Conservation (phyloP, 148 eudicot species). For the Rhododendron simsii region DNA sequence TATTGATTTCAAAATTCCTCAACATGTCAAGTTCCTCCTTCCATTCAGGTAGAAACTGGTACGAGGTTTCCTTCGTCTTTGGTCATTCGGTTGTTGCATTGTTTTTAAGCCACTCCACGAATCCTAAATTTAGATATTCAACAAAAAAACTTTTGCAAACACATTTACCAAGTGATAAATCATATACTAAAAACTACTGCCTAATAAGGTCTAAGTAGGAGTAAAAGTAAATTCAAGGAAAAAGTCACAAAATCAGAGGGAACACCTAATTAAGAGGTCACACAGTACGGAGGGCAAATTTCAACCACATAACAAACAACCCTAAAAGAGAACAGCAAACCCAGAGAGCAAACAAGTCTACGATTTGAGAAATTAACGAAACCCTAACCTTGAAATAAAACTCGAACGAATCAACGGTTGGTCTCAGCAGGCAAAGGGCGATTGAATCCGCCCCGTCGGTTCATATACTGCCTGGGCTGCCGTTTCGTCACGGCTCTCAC, state of each 20-base stretch:
- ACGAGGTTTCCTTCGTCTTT: neutral
- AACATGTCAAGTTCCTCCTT: neutral
- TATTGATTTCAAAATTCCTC: neutral
- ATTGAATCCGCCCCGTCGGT: conserved; percentile 91
- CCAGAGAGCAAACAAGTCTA: neutral
- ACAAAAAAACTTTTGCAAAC: neutral
- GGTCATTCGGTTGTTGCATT: neutral
- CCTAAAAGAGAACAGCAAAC: neutral
- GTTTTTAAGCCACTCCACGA: neutral
- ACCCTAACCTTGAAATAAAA: conserved; percentile 18
- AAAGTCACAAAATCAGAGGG: neutral
- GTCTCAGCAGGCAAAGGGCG: conserved; percentile 94
- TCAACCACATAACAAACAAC: neutral
- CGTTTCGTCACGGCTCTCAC: conserved; percentile 82
- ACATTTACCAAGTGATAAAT: neutral
- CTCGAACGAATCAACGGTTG: conserved; percentile 42
- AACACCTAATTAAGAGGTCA: neutral
- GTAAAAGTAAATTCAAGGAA: neutral
- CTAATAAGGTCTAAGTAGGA: neutral
- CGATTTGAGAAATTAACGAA: neutral
- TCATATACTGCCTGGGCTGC: conserved; percentile 96
- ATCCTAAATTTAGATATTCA: neutral
- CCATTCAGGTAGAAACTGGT: neutral
- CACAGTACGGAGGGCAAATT: neutral
- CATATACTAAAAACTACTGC: neutral